These are phyloP conservation scores for Niveomyces coronatus DNA, from an alignment of 2,329 filamentous ascomycete species.

Conservation along the genomic window DNA sequence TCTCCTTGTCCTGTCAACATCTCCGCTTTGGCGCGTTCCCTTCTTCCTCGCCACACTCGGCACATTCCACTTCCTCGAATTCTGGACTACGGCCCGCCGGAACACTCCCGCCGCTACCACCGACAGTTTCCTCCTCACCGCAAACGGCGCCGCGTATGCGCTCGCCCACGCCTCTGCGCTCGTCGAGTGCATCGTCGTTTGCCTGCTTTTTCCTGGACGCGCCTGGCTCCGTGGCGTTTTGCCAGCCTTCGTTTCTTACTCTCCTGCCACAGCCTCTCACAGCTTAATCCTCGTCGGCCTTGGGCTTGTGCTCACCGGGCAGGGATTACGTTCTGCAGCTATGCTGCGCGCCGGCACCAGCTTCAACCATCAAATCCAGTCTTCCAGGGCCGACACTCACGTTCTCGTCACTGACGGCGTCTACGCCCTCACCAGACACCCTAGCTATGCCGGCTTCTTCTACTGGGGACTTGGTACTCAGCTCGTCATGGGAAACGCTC, in stretches of 20 bases:
- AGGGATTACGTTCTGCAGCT: conserved; percentile 65
- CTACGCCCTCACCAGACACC: conserved; percentile 69
- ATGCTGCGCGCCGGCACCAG: conserved; percentile 85
- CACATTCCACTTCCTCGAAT: conserved; percentile 93
- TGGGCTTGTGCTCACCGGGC: conserved; percentile 63
- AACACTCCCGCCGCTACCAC: conserved; percentile 67
- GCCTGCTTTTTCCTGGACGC: conserved; percentile 42
- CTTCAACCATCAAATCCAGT: conserved; percentile 84
- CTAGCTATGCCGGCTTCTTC: conserved; percentile 96
- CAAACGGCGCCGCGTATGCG: conserved; percentile 77
- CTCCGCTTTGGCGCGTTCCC: conserved; percentile 49
- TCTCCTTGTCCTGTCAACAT: conserved; percentile 27
- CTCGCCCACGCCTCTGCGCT: conserved; percentile 70
- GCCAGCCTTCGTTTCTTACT: background rate
- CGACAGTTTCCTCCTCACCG: conserved; percentile 70
- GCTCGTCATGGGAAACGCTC: conserved; percentile 71
- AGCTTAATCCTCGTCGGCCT: conserved; percentile 30
- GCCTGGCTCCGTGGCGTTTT: conserved; percentile 33
- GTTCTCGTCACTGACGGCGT: conserved; percentile 73
- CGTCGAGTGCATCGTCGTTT: conserved; percentile 58
- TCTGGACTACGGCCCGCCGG: conserved; percentile 76
- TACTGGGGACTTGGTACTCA: conserved; percentile 98
- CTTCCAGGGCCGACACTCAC: conserved; percentile 57
- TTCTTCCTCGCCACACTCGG: conserved; percentile 61
- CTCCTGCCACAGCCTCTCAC: background rate